A percentile compares a stretch with the other conserved stretches of the same genome.
These are phyloP conservation scores for Rutidosis leptorrhynchoides DNA, from an alignment of 129 eudicot species.

Conservation along the genomic window DNA sequence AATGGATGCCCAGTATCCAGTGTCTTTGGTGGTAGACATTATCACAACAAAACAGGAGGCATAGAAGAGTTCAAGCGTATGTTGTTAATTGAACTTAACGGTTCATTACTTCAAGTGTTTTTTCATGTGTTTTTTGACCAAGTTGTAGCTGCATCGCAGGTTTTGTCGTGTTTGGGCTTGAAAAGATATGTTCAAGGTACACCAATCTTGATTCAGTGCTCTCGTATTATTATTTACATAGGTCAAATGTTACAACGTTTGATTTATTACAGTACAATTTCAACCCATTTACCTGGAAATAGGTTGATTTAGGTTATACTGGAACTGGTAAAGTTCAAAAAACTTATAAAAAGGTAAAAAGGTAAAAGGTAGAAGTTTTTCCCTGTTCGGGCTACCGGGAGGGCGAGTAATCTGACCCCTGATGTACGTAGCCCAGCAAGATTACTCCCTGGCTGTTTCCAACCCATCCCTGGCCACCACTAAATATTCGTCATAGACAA, in stretches of 20 bases:
- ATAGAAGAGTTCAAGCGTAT: slow-evolving; percentile 55
- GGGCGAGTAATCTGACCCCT: too few species aligned
- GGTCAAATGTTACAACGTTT: background rate
- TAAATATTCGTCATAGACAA: too few species aligned
- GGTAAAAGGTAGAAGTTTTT: too few species aligned
- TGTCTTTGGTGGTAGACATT: slow-evolving; percentile 48
- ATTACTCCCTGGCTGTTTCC: too few species aligned
- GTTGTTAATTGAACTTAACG: slow-evolving; percentile 14
- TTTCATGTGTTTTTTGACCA: background rate
- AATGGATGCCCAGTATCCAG: slow-evolving; percentile 50
- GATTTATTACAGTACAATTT: background rate
- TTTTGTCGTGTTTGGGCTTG: slow-evolving; percentile 58
- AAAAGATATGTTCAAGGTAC: slow-evolving; percentile 65
- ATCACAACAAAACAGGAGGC: slow-evolving; percentile 39
- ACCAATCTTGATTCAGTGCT: slow-evolving; percentile 6
- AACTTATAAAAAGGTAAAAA: too few species aligned
- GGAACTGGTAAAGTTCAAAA: too few species aligned
- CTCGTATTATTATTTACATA: background rate
- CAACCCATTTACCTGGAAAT: background rate
- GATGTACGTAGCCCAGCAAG: too few species aligned
- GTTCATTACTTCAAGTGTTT: background rate
- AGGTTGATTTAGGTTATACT: too few species aligned
- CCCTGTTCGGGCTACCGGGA: too few species aligned
- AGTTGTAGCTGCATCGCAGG: slow-evolving; percentile 42
- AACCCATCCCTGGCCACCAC: too few species aligned